Base-by-base conservation (phyloP, 1,284 basidiomycete genomes). In the Melanopsichium pennsylvanicum region DNA sequence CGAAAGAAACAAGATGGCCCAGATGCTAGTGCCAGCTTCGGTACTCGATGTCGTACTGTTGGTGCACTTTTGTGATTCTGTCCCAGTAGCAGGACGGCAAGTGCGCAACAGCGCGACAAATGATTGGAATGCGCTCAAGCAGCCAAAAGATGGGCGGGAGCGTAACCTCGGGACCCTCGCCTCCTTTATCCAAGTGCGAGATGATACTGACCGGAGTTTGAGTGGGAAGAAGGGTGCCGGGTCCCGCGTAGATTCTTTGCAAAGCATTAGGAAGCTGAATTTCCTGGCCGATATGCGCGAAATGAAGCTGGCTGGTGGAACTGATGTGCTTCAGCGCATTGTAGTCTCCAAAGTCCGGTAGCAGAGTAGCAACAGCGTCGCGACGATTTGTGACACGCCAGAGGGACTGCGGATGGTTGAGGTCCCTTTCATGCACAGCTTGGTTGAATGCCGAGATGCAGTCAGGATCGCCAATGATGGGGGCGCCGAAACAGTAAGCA, bases 201-300 rank as follows among this genome's bases (percentile, higher is more conserved):
- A 71, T 42, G 10, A 71, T 54, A 34, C 49, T 47, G 57, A 68
- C 63, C 0, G 48, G 47, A 16, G 62, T 57, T 18, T 44, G 36
- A 5, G 31, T 48, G 4, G 69, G 56, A 12, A 72, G 48, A 48
- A 64, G n/a, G 8, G 69, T 72, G 25, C 69, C 69, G 0, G 69
- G 69, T 19, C 69, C 69, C 6, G 62, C 55, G 38, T 47, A 59
- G 40, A 66, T 57, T 36, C 48, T 58, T 31, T 33, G 36, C 15
- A 49, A 16, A 23, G 64, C 22, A 39, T 54, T 51, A 38, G 19
- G 33, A 12, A 71, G 41, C 46, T 71, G 62, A 11, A 72, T 34
- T 42, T 72, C 64, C 40, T 68, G 59, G 15, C 69, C 69, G 23
- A 72, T 32, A 41, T 72, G 69, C 2, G 69, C 59, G 52, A 68